Base-by-base conservation (phyloP, 2,329 filamentous ascomycete species). In the Onygena corvina region DNA sequence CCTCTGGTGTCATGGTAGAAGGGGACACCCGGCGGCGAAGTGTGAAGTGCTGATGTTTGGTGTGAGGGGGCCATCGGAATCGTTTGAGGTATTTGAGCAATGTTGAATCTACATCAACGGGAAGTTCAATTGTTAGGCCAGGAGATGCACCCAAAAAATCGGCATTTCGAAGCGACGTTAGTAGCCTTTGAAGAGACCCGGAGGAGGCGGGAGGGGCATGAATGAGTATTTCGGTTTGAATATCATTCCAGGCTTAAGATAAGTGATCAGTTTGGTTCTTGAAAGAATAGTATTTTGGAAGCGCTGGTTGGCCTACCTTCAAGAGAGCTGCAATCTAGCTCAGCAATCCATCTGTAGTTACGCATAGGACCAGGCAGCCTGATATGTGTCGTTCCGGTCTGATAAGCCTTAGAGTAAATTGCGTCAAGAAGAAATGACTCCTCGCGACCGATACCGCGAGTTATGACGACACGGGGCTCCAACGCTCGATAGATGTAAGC, bases 71-170 rank as follows among this genome's bases (percentile, higher is more conserved):
- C 83, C 86, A 92, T 27, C 71, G 68, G 55, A 87, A 86, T 0
- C 60, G 63, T 42, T 77, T 67, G 8, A 94, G 63, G 55, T 81
- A 87, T 11, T 68, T 67, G 47, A 77, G 72, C 3, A 85, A 77
- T 2, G 79, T 72, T 2, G 71, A 64, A 57, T 94, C 86, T 14
- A 89, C 69, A 25, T 78, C 68, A 23, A 77, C 70, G 0, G 89
- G 87, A 5, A 98, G 72, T 61, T 96, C 89, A 46, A 96, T 80
- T 1, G 84, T 94, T 42, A 98, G 70, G 53, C 84, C 80, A 2
- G 89, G 89, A 1, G 76, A 68, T 1, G 75, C 70, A 0, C 83
- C 81, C 42, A 79, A 75, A 61, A 88, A 90, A 61, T 95, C 87
- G 3, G 86, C 86, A 5, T 71, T 69, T 53, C 76, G 72, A 21